Evolutionary conservation across 495 filamentous ascomycete species (phyloP).

Genomic region (Penicillium coffeae): DNA sequence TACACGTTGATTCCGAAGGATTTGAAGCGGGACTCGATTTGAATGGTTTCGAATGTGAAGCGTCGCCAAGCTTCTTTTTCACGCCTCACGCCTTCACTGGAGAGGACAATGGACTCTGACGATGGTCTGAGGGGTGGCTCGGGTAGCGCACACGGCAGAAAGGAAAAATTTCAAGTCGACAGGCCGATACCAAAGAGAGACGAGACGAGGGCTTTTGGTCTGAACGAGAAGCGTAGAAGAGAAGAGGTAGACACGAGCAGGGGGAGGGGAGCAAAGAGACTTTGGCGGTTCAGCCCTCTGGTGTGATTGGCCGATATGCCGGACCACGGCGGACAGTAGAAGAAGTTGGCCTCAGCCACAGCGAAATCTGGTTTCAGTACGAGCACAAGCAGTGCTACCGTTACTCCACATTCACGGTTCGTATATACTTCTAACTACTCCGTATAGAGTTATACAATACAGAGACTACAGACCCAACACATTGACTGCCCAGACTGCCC

Average conservation of each 20-base stretch:
- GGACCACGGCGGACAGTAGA: slow-evolving; percentile 17
- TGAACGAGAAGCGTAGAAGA: slow-evolving; percentile 1
- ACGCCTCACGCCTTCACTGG: no score
- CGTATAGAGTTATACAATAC: background rate
- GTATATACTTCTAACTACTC: background rate
- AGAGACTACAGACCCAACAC: no score
- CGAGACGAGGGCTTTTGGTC: no score
- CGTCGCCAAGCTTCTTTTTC: background rate
- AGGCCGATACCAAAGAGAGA: background rate
- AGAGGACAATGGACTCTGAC: background rate
- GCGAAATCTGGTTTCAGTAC: background rate
- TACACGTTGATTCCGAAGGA: background rate
- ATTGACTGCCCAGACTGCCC: no score
- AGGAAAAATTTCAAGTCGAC: background rate
- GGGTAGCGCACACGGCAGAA: background rate
- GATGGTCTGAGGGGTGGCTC: background rate
- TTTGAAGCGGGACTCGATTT: background rate
- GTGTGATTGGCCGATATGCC: slow-evolving; percentile 15
- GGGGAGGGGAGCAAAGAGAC: slow-evolving; percentile 7
- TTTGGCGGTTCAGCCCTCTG: slow-evolving; percentile 5
- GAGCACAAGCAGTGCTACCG: background rate
- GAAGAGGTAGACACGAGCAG: slow-evolving; percentile 3
- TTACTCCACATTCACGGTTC: no score
- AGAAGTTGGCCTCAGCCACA: slow-evolving; percentile 7
- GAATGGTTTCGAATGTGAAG: background rate